phyloP scores from a whole-genome alignment of 345 rosid genomes.

The Psidium guajava region DNA sequence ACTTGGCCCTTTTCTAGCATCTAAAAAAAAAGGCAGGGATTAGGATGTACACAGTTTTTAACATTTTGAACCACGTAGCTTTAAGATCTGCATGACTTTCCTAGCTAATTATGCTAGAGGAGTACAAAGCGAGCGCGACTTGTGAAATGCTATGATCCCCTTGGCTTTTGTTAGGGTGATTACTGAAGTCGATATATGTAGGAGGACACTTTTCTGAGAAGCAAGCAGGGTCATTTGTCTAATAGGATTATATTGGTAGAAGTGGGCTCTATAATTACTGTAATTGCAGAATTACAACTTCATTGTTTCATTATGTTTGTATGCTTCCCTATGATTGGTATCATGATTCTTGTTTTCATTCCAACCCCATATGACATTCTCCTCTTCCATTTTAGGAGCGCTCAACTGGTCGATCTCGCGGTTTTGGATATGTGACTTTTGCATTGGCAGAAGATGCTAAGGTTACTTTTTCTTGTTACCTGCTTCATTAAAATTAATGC shows the following conservation, averaged over 20 bases:
- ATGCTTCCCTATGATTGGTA: neutral
- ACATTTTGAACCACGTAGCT: too few relatives aligned
- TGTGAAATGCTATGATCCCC: neutral
- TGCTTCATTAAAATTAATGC: neutral
- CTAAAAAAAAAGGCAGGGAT: neutral
- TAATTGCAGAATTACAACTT: neutral
- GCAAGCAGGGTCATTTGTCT: neutral
- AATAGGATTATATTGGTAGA: neutral
- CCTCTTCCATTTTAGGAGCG: slow-evolving; percentile 45
- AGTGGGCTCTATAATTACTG: neutral
- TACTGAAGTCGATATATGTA: neutral
- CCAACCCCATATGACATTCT: neutral
- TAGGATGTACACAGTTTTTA: neutral
- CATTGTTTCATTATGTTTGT: neutral
- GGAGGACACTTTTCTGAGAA: neutral
- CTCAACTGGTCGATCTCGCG: slow-evolving; percentile 87
- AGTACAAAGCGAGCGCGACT: neutral
- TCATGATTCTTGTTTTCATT: neutral
- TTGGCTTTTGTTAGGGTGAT: neutral
- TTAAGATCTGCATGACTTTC: neutral
- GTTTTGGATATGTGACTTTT: slow-evolving; percentile 87
- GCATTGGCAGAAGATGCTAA: slow-evolving; percentile 64
- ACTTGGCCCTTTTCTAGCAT: neutral
- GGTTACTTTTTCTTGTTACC: slow-evolving; percentile 15
- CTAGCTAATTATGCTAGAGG: neutral